phyloP scores from a whole-genome alignment of 148 eudicot species.

The Nyssa sinensis region DNA sequence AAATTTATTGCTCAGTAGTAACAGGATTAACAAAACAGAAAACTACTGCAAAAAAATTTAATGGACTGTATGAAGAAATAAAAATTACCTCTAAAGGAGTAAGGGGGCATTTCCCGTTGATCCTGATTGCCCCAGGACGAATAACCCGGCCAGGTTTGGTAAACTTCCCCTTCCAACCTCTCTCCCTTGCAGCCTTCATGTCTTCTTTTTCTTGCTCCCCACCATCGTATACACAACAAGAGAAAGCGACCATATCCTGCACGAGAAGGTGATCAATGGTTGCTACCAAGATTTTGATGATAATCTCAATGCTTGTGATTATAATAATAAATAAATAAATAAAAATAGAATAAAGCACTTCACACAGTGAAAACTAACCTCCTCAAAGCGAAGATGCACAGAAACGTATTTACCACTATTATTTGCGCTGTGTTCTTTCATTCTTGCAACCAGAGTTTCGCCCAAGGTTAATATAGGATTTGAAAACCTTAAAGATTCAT shows the following conservation, averaged over 20 bases:
- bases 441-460: conserved; percentile 74
- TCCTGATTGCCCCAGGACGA: conserved; percentile 85
- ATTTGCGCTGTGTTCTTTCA: conserved; percentile 78
- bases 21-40: not conserved
- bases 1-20: no score
- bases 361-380: conserved; percentile 52
- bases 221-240: conserved; percentile 94
- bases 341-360: conserved; percentile 8
- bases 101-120: conserved; percentile 91
- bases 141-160: conserved; percentile 88
- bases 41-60: not conserved
- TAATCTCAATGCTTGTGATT: not conserved
- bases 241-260: conserved; percentile 99
- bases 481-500: conserved; percentile 88
- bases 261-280: conserved; percentile 2
- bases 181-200: conserved; percentile 96
- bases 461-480: conserved; percentile 66
- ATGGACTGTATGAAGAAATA: not conserved
- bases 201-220: conserved; percentile 70
- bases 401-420: conserved; percentile 90
- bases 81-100: conserved; percentile 90
- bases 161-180: conserved; percentile 98
- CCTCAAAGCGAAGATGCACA: conserved; percentile 99
- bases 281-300: conserved; percentile 5
- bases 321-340: no score